Evolutionary conservation across 257 asterid species (phyloP).

Genomic region (Lantana camara): DNA sequence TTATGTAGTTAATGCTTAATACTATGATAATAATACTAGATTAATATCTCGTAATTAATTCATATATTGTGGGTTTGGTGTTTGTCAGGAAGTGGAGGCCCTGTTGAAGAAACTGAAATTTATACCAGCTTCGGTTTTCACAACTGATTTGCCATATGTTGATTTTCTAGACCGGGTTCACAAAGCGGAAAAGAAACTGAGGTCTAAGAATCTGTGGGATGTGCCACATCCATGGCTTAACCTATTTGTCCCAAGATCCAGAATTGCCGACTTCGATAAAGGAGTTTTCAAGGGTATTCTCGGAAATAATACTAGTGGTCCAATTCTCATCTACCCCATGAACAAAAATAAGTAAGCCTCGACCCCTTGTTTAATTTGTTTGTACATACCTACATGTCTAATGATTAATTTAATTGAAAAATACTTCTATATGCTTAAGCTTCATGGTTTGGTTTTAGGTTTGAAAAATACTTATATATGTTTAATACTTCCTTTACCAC

Average conservation of each 20-base stretch:
- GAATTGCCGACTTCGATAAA: conserved; percentile 61
- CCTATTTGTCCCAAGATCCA: conserved; percentile 72
- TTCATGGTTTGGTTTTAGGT: too few relatives aligned
- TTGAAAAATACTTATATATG: too few relatives aligned
- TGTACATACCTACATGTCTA: too few relatives aligned
- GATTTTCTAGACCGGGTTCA: conserved; percentile 88
- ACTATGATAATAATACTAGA: too few relatives aligned
- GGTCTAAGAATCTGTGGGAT: conserved; percentile 78
- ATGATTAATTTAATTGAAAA: too few relatives aligned
- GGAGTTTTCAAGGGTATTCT: conserved; percentile 84
- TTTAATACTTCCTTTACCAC: too few relatives aligned
- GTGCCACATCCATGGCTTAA: conserved; percentile 96
- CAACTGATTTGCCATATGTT: conserved; percentile 68
- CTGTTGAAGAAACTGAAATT: conserved; percentile 49
- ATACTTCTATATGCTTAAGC: too few relatives aligned
- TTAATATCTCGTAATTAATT: too few relatives aligned
- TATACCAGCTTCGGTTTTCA: conserved; percentile 60
- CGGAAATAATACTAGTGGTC: conserved; percentile 71
- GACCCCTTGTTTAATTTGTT: too few relatives aligned
- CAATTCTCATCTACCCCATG: conserved; percentile 84
- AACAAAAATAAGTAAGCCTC: conserved; percentile 69
- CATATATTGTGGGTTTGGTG: background rate
- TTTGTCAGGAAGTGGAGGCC: conserved; percentile 54
- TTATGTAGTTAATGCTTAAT: background rate
- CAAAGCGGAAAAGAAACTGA: conserved; percentile 74